A percentile compares a stretch with the other conserved stretches of the same genome.
phyloP scores from a whole-genome alignment of 495 filamentous ascomycete species.

The Aspergillus cavernicola region DNA sequence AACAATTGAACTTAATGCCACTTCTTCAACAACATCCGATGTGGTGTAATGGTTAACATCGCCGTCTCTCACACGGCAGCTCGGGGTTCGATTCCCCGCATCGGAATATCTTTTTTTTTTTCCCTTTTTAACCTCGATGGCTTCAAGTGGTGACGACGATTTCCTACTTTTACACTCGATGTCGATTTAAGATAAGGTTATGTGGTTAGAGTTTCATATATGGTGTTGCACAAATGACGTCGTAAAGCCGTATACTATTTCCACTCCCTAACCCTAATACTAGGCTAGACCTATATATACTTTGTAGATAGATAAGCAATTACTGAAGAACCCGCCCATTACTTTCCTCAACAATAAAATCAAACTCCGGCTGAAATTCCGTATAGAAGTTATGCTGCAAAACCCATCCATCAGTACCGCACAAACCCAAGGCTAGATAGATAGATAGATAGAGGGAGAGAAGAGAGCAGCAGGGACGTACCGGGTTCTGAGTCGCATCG shows the following conservation, averaged over 20 bases:
- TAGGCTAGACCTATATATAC: neutral
- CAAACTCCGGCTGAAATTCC: conserved; percentile 45
- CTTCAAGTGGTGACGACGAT: too few relatives aligned
- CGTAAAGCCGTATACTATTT: too few relatives aligned
- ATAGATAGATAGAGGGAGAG: neutral
- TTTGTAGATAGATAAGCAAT: neutral
- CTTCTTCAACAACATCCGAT: conserved; percentile 19
- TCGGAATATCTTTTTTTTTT: conserved; percentile 19
- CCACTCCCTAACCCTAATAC: neutral
- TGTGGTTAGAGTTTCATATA: too few relatives aligned
- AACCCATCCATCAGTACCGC: conserved; percentile 9
- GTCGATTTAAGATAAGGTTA: neutral
- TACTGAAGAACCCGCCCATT: conserved; percentile 37
- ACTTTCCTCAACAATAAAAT: conserved; percentile 42
- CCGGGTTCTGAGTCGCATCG: conserved; percentile 37
- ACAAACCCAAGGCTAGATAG: too few relatives aligned
- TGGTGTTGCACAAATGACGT: too few relatives aligned
- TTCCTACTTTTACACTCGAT: too few relatives aligned
- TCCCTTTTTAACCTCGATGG: neutral
- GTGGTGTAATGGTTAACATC: conserved; percentile 36
- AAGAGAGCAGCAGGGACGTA: conserved; percentile 16
- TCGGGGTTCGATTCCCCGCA: conserved; percentile 33
- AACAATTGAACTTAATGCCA: neutral
- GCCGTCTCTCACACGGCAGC: conserved; percentile 33
- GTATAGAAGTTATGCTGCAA: conserved; percentile 42